Conservation (phyloP, 2,329 filamentous ascomycete species). For the Periconia sp. region DNA sequence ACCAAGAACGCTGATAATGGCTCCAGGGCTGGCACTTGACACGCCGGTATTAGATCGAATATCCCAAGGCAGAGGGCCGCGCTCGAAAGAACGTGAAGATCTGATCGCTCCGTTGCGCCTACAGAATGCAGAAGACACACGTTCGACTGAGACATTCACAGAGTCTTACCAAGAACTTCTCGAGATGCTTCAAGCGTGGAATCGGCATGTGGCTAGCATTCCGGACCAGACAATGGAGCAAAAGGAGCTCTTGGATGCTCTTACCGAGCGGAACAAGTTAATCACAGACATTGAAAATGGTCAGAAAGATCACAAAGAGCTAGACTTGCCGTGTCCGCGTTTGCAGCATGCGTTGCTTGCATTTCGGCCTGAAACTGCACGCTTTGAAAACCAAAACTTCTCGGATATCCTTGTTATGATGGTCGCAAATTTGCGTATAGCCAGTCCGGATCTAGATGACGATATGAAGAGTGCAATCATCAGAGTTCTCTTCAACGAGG, state of each 20-base stretch:
- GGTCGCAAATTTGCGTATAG: conserved; percentile 22
- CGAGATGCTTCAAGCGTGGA: conserved; percentile 25
- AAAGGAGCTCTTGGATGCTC: conserved; percentile 10
- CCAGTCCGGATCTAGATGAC: conserved; percentile 20
- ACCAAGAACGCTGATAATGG: not conserved
- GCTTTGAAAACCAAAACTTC: conserved; percentile 18
- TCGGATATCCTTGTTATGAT: conserved; percentile 21
- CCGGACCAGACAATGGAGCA: conserved; percentile 2
- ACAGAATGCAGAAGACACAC: not conserved
- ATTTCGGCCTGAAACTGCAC: conserved; percentile 24
- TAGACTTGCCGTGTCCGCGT: conserved; percentile 9
- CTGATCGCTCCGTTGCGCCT: conserved; percentile 22
- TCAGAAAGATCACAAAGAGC: not conserved
- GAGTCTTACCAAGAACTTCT: conserved; percentile 23
- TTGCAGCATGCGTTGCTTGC: conserved; percentile 20
- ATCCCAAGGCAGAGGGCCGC: conserved; percentile 15
- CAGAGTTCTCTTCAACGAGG: conserved; percentile 15
- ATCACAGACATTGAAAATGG: conserved; percentile 5
- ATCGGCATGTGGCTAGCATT: conserved; percentile 11
- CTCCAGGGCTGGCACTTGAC: conserved; percentile 10
- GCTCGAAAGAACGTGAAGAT: conserved; percentile 19
- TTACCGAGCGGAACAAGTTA: conserved; percentile 13
- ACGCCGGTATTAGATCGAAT: conserved; percentile 21
- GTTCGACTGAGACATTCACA: not conserved
- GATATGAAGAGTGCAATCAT: conserved; percentile 20